Evolutionary conservation across 371 early-diverging fungal species (phyloP).

Genomic region (Zychaea mexicana): DNA sequence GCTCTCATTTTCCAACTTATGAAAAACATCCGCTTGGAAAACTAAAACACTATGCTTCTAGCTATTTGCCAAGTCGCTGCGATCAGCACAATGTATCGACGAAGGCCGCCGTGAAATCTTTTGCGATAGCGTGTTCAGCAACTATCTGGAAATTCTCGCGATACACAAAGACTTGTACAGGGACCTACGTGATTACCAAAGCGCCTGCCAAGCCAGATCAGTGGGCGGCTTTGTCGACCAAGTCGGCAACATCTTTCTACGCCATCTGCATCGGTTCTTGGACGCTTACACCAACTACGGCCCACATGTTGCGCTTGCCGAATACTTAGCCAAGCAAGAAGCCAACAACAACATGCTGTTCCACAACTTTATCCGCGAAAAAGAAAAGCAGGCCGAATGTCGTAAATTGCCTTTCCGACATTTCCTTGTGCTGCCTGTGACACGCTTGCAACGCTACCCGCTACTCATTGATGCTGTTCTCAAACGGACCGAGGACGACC

Average conservation of each 20-base stretch:
- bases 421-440: constrained; percentile 69
- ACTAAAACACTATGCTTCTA: constrained; percentile 4
- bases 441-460: constrained; percentile 87
- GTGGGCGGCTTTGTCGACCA: constrained; percentile 65
- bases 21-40: no score
- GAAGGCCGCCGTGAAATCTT: constrained; percentile 64
- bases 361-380: constrained; percentile 71
- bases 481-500: constrained; percentile 75
- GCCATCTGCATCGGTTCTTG: constrained; percentile 66
- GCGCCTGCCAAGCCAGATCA: constrained; percentile 50
- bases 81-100: constrained; percentile 55
- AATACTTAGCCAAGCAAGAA: constrained; percentile 80
- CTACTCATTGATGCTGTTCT: constrained; percentile 83
- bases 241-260: constrained; percentile 86
- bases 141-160: constrained; percentile 71
- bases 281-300: constrained; percentile 85
- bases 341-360: constrained; percentile 67
- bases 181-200: constrained; percentile 75
- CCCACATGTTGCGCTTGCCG: constrained; percentile 82
- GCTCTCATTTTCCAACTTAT: background rate
- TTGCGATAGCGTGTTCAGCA: constrained; percentile 79
- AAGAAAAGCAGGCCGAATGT: constrained; percentile 64
- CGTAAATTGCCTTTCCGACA: constrained; percentile 67
- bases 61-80: constrained; percentile 34
- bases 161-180: constrained; percentile 73